phyloP scores from a whole-genome alignment of 768 basidiomycete genomes.

The Myochromella boudieri region DNA sequence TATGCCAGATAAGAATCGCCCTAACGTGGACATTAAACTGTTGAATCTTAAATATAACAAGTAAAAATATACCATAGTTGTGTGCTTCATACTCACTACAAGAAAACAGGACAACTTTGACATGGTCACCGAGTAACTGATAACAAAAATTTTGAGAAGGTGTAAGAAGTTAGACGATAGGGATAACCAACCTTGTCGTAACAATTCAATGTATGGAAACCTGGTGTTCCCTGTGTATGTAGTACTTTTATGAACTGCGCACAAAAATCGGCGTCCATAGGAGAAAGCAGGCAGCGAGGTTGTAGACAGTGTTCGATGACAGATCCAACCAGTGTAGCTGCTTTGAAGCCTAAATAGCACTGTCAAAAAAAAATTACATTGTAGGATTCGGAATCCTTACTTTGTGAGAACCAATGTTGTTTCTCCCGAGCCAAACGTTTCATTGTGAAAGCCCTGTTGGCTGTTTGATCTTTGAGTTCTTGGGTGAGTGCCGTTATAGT shows the following conservation, averaged over 20 bases:
- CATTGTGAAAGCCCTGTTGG: conserved; percentile 69
- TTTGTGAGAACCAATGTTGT: conserved; percentile 77
- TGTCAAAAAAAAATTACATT: conserved; percentile 11
- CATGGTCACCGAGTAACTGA: conserved; percentile 82
- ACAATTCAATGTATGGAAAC: conserved; percentile 82
- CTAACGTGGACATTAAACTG: conserved; percentile 36
- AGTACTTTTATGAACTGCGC: conserved; percentile 87
- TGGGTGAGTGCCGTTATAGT: conserved; percentile 59
- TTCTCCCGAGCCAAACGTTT: conserved; percentile 80
- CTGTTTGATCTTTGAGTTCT: conserved; percentile 77
- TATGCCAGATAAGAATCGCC: conserved; percentile 83
- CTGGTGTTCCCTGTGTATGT: conserved; percentile 85
- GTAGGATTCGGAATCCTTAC: conserved; percentile 25
- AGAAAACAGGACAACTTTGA: conserved; percentile 84
- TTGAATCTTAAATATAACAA: not conserved
- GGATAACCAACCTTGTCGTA: conserved; percentile 68
- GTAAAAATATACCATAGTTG: conserved; percentile 71
- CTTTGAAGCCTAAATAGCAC: conserved; percentile 45
- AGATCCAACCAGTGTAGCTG: conserved; percentile 51
- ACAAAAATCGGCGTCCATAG: conserved; percentile 95
- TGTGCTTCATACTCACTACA: conserved; percentile 96
- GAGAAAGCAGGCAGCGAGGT: conserved; percentile 89
- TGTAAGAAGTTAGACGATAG: not conserved
- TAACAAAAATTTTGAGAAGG: conserved; percentile 6
- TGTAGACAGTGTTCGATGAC: conserved; percentile 91